Base-by-base conservation (phyloP, 202 grass and related monocot species). In the Musa balbisiana region DNA sequence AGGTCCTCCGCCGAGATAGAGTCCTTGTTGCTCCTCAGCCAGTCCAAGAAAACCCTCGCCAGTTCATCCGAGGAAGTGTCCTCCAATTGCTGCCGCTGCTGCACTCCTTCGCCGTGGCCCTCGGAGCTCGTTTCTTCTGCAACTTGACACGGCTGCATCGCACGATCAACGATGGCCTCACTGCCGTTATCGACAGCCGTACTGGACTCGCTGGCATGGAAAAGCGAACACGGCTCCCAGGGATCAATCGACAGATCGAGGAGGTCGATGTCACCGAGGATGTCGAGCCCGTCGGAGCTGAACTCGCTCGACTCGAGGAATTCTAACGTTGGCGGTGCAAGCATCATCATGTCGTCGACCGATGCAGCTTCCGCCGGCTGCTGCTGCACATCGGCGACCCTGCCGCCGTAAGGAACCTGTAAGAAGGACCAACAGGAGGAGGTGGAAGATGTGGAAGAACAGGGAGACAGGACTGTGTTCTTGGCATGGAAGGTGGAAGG, bases 21-120 rank as follows among this genome's bases (percentile, higher is more conserved):
- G 51, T 94, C 89, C 13, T 88, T 90, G 78, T 99, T 99, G 70
- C 70, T 99, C 54, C 81, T 92, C 21, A 99, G 85, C 95, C 95
- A 99, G 21, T 99, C 95, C 66, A 99, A 89, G 78, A 99, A 99
- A 73, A 99, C 89, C 55, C 74, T 80, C 0, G 87, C 78, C n/a
- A 90, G 85, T 55, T 99, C 91, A 9, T 99, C 69, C 19, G 49
- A 55, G 14, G 66, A 55, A 3, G 24, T 52, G 14, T 73, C 85
- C 60, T 76, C 79, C 4, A 43, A 3, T 5, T 43, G 33, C 76
- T 87, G 76, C 79, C 59, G 8, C 11, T 79, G 43, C 16, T 33
- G 74, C 60, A 64, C 19, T 50, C 43, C 49, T 51, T 10, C 74
- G 10, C 0, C 58, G 0, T 77, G 33, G 4, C 54, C 13, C 60